Conservation (phyloP, 495 filamentous ascomycete species). For the Tuber indicum region DNA sequence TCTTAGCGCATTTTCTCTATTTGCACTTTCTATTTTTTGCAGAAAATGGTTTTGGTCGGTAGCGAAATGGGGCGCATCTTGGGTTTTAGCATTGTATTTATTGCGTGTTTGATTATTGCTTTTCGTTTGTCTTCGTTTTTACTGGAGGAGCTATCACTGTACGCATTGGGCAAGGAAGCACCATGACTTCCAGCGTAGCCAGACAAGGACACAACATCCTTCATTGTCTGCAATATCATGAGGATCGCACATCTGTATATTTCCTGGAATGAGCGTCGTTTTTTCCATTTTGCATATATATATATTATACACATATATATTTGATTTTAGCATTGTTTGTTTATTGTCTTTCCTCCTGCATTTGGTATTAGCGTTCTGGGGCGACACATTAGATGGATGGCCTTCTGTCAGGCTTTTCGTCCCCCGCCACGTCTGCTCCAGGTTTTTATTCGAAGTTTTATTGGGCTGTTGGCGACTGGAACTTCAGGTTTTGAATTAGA, state of each 20-base stretch:
- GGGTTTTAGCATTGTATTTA: slow-evolving; percentile 28
- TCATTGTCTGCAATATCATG: background rate
- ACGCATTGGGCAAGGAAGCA: slow-evolving; percentile 17
- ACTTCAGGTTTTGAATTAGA: background rate
- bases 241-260: slow-evolving; percentile 2
- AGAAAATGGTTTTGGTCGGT: slow-evolving; percentile 19
- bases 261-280: slow-evolving; percentile 12
- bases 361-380: background rate
- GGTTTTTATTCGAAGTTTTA: background rate
- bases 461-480: background rate
- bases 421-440: background rate
- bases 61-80: slow-evolving; percentile 29
- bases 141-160: slow-evolving; percentile 10
- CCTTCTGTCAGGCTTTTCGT: slow-evolving; percentile 1
- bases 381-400: slow-evolving; percentile 1
- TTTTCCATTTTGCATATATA: slow-evolving; percentile 23
- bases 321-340: slow-evolving; percentile 2
- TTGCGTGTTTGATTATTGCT: slow-evolving; percentile 23
- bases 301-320: background rate
- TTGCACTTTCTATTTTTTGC: slow-evolving; percentile 18
- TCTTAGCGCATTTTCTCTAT: slow-evolving; percentile 8
- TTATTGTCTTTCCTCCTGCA: background rate
- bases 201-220: slow-evolving; percentile 7
- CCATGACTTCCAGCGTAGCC: slow-evolving; percentile 17
- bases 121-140: slow-evolving; percentile 19